phyloP scores from a whole-genome alignment of 768 basidiomycete genomes.

The Pholiota conissans region DNA sequence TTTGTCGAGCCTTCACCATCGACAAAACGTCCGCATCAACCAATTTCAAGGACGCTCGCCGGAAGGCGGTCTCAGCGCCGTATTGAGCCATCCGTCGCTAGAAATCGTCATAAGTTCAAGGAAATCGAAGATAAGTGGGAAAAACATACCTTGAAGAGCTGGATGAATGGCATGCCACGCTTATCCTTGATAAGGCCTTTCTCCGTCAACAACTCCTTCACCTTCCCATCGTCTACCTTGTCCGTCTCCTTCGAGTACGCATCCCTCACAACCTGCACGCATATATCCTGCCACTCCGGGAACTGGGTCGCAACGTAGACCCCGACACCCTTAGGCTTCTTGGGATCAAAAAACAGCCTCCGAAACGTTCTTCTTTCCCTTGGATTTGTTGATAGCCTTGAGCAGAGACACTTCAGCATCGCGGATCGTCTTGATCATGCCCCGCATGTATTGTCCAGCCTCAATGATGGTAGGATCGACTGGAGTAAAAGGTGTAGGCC shows the following conservation, averaged over 20 bases:
- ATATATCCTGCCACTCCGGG: slow-evolving; percentile 92
- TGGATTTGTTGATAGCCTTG: slow-evolving; percentile 80
- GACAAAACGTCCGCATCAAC: slow-evolving; percentile 69
- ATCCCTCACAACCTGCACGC: slow-evolving; percentile 74
- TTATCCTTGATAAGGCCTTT: slow-evolving; percentile 93
- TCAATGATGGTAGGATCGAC: slow-evolving; percentile 71
- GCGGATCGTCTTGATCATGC: slow-evolving; percentile 87
- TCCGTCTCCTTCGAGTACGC: slow-evolving; percentile 57
- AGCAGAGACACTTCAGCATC: slow-evolving; percentile 79
- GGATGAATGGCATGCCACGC: slow-evolving; percentile 92
- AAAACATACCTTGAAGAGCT: slow-evolving; percentile 79
- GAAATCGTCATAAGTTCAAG: background rate
- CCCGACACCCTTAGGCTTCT: slow-evolving; percentile 79
- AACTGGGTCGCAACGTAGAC: slow-evolving; percentile 90
- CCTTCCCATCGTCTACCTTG: slow-evolving; percentile 80
- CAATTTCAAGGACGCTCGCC: slow-evolving; percentile 70
- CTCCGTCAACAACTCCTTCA: slow-evolving; percentile 64
- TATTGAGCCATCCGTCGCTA: slow-evolving; percentile 83
- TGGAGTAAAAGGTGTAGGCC: slow-evolving; percentile 66
- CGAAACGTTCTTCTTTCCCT: slow-evolving; percentile 51
- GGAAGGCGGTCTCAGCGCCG: slow-evolving; percentile 76
- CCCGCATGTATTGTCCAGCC: slow-evolving; percentile 82
- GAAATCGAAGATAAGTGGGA: background rate
- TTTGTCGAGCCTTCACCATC: slow-evolving; percentile 65
- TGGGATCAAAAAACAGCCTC: slow-evolving; percentile 74